Percentiles rank a stretch among this genome's conserved stretches.
Conservation (phyloP, 805 yeast genomes). For the Pichia cephalocereana region DNA sequence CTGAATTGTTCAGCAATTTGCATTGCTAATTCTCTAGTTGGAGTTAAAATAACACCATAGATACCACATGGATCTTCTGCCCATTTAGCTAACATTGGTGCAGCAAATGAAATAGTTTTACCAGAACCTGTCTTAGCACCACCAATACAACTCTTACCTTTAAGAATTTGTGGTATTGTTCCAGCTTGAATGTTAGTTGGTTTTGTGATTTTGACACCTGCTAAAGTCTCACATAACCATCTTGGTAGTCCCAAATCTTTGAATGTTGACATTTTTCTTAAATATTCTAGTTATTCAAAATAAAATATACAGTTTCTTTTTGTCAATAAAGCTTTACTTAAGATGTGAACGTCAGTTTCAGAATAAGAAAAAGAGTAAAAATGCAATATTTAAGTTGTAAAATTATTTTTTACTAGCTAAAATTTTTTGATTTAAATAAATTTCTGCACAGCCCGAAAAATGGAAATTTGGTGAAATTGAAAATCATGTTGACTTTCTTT, state of each 20-base stretch:
- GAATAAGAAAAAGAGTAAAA: no score
- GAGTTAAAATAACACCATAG: slow-evolving; percentile 82
- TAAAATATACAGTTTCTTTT: neutral
- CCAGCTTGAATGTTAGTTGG: slow-evolving; percentile 86
- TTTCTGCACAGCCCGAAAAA: no score
- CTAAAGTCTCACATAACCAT: slow-evolving; percentile 79
- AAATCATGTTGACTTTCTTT: no score
- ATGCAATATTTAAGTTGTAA: no score
- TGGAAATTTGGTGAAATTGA: no score
- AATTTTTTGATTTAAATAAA: no score
- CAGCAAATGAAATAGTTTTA: slow-evolving; percentile 94
- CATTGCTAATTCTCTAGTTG: slow-evolving; percentile 87
- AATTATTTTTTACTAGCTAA: no score
- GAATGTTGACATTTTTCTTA: slow-evolving; percentile 10
- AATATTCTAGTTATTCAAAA: neutral
- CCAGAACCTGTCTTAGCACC: slow-evolving; percentile 99
- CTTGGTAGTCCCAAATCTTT: slow-evolving; percentile 60
- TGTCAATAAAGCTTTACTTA: neutral
- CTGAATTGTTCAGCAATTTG: slow-evolving; percentile 96
- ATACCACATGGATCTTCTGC: slow-evolving; percentile 92
- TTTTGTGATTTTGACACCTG: slow-evolving; percentile 67
- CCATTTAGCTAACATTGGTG: slow-evolving; percentile 94
- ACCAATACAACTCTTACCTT: slow-evolving; percentile 89
- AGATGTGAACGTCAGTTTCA: no score
- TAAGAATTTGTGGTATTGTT: slow-evolving; percentile 79